Evolutionary conservation across 179 eudicot species (phyloP), one percentile per base, ranked within the genome.

Genomic region (Beta corolliflora): DNA sequence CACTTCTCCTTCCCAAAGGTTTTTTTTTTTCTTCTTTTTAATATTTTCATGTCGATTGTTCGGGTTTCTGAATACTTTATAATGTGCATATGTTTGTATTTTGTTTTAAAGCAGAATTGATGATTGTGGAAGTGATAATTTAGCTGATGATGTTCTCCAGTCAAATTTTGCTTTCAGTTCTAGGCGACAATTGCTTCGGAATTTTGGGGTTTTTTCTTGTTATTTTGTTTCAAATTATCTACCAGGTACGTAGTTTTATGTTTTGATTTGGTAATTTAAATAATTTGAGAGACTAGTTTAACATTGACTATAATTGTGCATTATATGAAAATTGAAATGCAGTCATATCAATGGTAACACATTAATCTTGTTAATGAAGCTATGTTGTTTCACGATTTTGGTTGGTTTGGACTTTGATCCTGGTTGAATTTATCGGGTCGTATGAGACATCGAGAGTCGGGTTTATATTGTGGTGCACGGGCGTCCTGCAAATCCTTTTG

Each of bases 181-280:
- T 13, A 92, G 91, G 48, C 88, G 98, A 36, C 83, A 81, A 29
- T 81, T 94, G 81, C 80, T 96, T 79, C 78, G 92, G 21, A 82
- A 89, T 85, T 79, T 91, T 66, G 83, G 88, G 31, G 58, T 88
- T 86, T 82, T 77, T 52, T 78, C 88, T 4, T 86, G 77, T 78
- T 94, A 78, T 87, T 85, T 84, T 81, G 85, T 91, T 85, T 87
- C 96, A 55, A 86, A 89, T 85, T 94, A 84, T 81, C 88, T 84
- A 45, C 83, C 97, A 90, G 98, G 99, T 96, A 87, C 75, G 91
- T 76, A 64, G 80, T 73, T 19, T 44, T 5, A 36, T 56, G 5
- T 63, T 36, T 5, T 12, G 41, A 36, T 36, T 36, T 45, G 41
- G 23, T 21, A 64, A 0, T 23, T 23, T 16, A 5, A 9, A 48